phyloP scores from a whole-genome alignment of 2,329 filamentous ascomycete genomes.

The Pseudogymnoascus destructans region DNA sequence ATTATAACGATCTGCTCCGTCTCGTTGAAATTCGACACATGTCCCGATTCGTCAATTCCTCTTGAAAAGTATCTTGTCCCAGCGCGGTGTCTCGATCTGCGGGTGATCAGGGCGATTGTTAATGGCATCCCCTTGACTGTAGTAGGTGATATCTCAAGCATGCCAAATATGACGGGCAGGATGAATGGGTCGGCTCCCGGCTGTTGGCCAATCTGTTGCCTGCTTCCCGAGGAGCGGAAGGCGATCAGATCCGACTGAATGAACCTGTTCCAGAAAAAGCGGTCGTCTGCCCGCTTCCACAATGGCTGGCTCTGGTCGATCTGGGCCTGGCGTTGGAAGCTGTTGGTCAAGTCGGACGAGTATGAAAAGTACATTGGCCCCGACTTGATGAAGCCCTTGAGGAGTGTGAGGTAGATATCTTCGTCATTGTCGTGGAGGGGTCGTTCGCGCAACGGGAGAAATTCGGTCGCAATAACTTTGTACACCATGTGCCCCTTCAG shows the following conservation, averaged over 20 bases:
- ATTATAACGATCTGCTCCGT: constrained; percentile 86
- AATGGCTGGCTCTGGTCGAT: constrained; percentile 58
- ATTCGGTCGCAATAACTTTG: constrained; percentile 80
- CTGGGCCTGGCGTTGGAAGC: constrained; percentile 84
- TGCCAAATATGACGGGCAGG: constrained; percentile 88
- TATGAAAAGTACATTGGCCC: constrained; percentile 98
- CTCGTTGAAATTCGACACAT: constrained; percentile 99
- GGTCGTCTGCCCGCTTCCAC: constrained; percentile 88
- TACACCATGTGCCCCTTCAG: constrained; percentile 95
- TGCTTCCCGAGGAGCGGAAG: constrained; percentile 54
- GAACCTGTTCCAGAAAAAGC: constrained; percentile 98
- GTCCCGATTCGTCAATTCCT: constrained; percentile 81
- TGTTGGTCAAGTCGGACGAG: constrained; percentile 91
- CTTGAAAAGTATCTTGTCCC: constrained; percentile 93
- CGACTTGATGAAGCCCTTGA: constrained; percentile 68
- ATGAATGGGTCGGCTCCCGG: constrained; percentile 80
- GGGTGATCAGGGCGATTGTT: constrained; percentile 76
- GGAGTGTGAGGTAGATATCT: constrained; percentile 72
- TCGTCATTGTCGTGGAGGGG: constrained; percentile 87
- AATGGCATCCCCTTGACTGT: constrained; percentile 73
- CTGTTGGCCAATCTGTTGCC: constrained; percentile 56
- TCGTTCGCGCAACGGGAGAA: constrained; percentile 85
- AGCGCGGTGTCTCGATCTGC: constrained; percentile 74
- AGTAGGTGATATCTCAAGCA: constrained; percentile 81
- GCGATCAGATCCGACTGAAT: constrained; percentile 84